Percentiles rank a stretch among this genome's conserved stretches.
Evolutionary conservation across 2,329 filamentous ascomycete genomes (phyloP).

Genomic region (Paecilomyces niveus): DNA sequence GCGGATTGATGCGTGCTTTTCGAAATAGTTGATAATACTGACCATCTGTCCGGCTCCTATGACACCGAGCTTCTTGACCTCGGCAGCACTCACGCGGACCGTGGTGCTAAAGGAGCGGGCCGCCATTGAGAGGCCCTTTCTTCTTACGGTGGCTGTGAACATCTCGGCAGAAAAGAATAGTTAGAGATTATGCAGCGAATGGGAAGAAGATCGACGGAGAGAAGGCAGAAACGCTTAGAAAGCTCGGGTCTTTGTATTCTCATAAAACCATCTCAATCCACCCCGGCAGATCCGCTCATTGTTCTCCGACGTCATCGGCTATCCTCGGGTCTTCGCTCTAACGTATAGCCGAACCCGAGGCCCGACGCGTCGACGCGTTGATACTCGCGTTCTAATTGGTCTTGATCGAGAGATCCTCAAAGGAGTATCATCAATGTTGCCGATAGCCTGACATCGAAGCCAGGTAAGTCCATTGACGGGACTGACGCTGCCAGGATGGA

Average conservation of each 20-base stretch:
- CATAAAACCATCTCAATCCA: neutral
- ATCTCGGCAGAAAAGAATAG: slow-evolving; percentile 15
- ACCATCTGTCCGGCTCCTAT: slow-evolving; percentile 97
- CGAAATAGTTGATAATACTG: slow-evolving; percentile 17
- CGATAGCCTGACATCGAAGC: neutral
- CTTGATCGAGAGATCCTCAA: neutral
- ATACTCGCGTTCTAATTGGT: slow-evolving; percentile 18
- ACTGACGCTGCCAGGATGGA: slow-evolving; percentile 27
- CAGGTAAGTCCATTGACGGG: neutral
- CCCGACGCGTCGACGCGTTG: slow-evolving; percentile 22
- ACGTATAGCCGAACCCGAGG: slow-evolving; percentile 9
- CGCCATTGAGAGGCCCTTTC: slow-evolving; percentile 26
- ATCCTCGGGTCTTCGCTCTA: slow-evolving; percentile 18
- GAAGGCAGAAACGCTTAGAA: neutral
- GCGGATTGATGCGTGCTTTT: slow-evolving; percentile 11
- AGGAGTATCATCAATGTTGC: neutral
- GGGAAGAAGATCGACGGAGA: slow-evolving; percentile 1
- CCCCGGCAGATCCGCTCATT: neutral
- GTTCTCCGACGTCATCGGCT: slow-evolving; percentile 23
- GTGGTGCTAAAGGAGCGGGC: slow-evolving; percentile 63
- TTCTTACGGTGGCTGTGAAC: slow-evolving; percentile 29
- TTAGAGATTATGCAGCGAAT: slow-evolving; percentile 7
- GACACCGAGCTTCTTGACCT: slow-evolving; percentile 83
- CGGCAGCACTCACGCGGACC: slow-evolving; percentile 53
- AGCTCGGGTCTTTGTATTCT: neutral